Percentiles rank a stretch among this genome's conserved stretches.
Conservation (phyloP, 169 alveolate genomes). For the Pseudocohnilembus persalinus region DNA sequence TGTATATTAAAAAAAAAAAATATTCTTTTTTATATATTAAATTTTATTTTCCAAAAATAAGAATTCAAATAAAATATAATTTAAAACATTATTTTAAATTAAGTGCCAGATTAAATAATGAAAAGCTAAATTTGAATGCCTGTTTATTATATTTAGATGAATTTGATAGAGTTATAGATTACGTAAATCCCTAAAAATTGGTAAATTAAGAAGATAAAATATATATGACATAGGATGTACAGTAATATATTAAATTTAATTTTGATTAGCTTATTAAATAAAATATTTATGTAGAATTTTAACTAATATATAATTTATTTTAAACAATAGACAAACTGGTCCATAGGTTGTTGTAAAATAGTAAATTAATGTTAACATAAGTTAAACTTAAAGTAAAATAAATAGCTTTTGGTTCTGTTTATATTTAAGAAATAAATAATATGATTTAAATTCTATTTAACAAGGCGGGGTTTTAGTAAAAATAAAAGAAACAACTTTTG, state of each 20-base stretch:
- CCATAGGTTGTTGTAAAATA: too few species aligned
- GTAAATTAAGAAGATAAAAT: too few species aligned
- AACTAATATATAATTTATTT: too few species aligned
- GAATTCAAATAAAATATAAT: too few species aligned
- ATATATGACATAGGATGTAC: too few species aligned
- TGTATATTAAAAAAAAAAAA: background rate
- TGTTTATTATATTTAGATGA: background rate
- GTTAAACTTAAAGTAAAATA: background rate
- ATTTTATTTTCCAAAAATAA: background rate
- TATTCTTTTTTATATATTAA: background rate
- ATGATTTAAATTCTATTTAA: background rate
- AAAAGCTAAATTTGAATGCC: background rate
- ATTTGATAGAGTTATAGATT: background rate
- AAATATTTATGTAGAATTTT: too few species aligned
- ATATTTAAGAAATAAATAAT: too few species aligned
- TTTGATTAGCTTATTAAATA: too few species aligned
- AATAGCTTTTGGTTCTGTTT: background rate
- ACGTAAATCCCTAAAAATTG: background rate
- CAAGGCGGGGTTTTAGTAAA: background rate
- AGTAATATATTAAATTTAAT: too few species aligned
- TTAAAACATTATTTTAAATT: too few species aligned
- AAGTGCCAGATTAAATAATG: background rate
- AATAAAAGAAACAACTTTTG: background rate
- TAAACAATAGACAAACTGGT: too few species aligned
- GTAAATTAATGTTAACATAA: too few species aligned